Base-by-base conservation (phyloP, 2,329 filamentous ascomycete genomes). In the Fusarium sp. region DNA sequence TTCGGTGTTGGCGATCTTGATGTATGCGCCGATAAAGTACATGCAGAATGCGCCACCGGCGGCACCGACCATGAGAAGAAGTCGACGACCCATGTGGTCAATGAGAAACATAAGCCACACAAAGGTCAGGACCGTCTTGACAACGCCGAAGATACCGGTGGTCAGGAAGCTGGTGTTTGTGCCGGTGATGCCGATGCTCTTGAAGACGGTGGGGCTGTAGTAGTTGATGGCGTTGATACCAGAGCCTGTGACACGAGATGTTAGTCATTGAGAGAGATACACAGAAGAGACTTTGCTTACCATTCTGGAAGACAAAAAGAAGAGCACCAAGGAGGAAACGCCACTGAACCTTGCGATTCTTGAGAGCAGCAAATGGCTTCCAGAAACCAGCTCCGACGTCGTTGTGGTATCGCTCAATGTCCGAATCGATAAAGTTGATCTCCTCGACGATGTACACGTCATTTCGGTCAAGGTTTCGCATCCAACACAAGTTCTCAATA, bases 151-250 rank as follows among this genome's bases (percentile, higher is more conserved):
- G 61, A 93, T 86, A 24, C 91, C 91, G 0, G 90, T 93, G 0
- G 89, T 91, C 28, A 83, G 73, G 61, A 83, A 78, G 34, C 76
- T 72, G 0, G 76, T 78, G 67, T 77, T 79, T 43, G 77, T 80
- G 11, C 80, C 81, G 2, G 74, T 76, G 46, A 82, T 76, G 5
- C 81, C 81, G 45, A 83, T 76, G 40, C 76, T 78, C 61, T 78
- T 83, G 80, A 75, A 75, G 46, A 75, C 73, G 13, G 73, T 75
- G n/a, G 73, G 73, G 1, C 80, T 83, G 75, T 89, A 91, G 77
- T 92, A 92, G 79, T 92, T 92, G 78, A 91, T 88, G 19, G 90
- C 89, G 67, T 92, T 92, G 78, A 92, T 92, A 3, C 90, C 90
- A 7, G 73, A 75, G 38, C 72, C 73, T 74, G 1, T n/a, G 11